phyloP scores from a whole-genome alignment of 768 basidiomycete genomes.

The Termitomyces sp. region DNA sequence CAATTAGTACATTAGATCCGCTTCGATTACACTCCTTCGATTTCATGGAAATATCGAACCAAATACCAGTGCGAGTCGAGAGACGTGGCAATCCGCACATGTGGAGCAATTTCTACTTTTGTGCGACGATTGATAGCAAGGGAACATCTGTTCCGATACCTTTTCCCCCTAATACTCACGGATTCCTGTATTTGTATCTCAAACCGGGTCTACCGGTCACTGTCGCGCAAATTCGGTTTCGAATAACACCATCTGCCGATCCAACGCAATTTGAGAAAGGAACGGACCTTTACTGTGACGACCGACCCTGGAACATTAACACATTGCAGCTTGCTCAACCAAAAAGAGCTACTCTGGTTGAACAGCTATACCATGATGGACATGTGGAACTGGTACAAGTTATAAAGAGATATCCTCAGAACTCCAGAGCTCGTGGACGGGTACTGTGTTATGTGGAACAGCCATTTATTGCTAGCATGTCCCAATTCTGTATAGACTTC shows the following conservation, averaged over 20 bases:
- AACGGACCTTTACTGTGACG: background rate
- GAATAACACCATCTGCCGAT: background rate
- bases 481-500: too few species aligned
- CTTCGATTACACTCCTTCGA: background rate
- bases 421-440: too few species aligned
- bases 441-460: background rate
- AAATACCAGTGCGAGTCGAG: rapidly evolving
- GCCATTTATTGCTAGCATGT: background rate
- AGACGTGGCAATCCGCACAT: too few species aligned
- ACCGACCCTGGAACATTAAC: background rate
- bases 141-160: background rate
- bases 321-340: background rate
- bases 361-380: background rate
- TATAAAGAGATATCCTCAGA: background rate
- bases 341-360: background rate
- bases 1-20: background rate
- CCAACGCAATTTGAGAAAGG: background rate
- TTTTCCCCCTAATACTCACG: background rate
- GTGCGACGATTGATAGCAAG: background rate
- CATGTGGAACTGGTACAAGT: background rate
- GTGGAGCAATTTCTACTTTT: background rate
- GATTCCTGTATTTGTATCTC: background rate
- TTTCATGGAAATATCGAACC: background rate
- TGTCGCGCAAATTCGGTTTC: background rate
- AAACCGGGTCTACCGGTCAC: background rate